Conservation (phyloP, 768 basidiomycete species). For the Tylopilus plumbeoviolaceoides region DNA sequence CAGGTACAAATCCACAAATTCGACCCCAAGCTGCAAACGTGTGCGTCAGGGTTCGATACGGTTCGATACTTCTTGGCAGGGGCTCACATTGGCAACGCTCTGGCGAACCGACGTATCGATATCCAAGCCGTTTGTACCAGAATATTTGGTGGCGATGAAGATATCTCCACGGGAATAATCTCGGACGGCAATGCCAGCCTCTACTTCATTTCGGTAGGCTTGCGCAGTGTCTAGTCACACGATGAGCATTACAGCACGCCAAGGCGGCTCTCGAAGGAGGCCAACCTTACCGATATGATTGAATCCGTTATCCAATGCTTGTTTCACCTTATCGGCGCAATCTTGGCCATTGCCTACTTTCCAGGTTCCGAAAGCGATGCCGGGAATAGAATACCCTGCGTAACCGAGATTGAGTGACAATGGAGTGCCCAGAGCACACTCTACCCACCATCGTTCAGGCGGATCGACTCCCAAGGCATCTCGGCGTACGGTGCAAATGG, state of each 20-base stretch:
- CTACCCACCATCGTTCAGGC: constrained; percentile 54
- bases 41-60: neutral
- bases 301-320: constrained; percentile 59
- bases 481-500: neutral
- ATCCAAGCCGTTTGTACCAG: constrained; percentile 46
- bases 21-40: constrained; percentile 49
- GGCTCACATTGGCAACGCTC: constrained; percentile 51
- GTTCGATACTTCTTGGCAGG: neutral
- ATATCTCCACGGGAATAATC: constrained; percentile 53
- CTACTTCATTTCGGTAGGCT: constrained; percentile 54
- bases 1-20: constrained; percentile 68
- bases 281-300: constrained; percentile 23
- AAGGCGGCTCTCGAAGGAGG: neutral
- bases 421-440: neutral
- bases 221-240: constrained; percentile 55
- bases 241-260: neutral
- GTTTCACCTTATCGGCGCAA: constrained; percentile 52
- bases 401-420: neutral
- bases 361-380: constrained; percentile 65
- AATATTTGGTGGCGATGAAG: constrained; percentile 66
- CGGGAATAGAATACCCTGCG: constrained; percentile 42
- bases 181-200: constrained; percentile 36
- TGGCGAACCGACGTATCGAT: constrained; percentile 53
- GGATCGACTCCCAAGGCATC: constrained; percentile 62
- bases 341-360: constrained; percentile 54